These are phyloP conservation scores for Gaultheria prostrata DNA, from an alignment of 148 eudicot genomes.

Conservation along the genomic window DNA sequence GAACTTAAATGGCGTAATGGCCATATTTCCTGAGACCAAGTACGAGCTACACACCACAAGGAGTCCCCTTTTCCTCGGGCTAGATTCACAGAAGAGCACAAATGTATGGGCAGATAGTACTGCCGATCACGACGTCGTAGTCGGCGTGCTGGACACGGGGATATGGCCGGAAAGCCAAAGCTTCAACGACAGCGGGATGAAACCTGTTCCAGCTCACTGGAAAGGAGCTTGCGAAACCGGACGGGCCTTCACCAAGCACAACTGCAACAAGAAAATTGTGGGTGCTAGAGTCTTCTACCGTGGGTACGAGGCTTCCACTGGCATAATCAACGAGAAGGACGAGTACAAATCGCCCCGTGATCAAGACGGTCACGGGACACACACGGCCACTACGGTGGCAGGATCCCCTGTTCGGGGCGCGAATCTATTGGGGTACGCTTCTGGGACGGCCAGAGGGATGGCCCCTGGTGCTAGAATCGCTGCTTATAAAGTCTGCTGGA, in stretches of 20 bases:
- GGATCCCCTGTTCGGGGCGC: conserved; percentile 75
- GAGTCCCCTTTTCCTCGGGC: conserved; percentile 77
- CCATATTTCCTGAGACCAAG: conserved; percentile 53
- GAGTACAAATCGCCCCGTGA: conserved; percentile 85
- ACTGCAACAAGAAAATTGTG: conserved; percentile 66
- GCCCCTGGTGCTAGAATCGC: conserved; percentile 71
- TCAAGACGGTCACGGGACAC: conserved; percentile 91
- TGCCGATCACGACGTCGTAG: conserved; percentile 54
- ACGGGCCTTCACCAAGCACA: conserved; percentile 45
- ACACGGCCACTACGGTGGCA: conserved; percentile 83
- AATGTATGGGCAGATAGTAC: conserved; percentile 20
- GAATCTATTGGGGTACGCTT: conserved; percentile 72
- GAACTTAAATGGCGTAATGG: conserved; percentile 42
- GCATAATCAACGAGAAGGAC: conserved; percentile 53
- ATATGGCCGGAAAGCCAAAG: conserved; percentile 96
- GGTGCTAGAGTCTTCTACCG: conserved; percentile 74
- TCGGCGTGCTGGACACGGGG: conserved; percentile 89
- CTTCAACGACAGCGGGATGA: conserved; percentile 65
- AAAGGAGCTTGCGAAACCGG: conserved; percentile 71
- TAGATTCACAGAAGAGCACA: conserved; percentile 33
- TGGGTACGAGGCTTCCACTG: conserved; percentile 81
- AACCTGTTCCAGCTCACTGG: conserved; percentile 62
- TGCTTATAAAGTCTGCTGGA: conserved; percentile 95
- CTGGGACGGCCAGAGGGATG: conserved; percentile 89
- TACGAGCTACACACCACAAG: conserved; percentile 77